Conservation (phyloP, 2,329 filamentous ascomycete species). For the Sordariomycetes sp. region DNA sequence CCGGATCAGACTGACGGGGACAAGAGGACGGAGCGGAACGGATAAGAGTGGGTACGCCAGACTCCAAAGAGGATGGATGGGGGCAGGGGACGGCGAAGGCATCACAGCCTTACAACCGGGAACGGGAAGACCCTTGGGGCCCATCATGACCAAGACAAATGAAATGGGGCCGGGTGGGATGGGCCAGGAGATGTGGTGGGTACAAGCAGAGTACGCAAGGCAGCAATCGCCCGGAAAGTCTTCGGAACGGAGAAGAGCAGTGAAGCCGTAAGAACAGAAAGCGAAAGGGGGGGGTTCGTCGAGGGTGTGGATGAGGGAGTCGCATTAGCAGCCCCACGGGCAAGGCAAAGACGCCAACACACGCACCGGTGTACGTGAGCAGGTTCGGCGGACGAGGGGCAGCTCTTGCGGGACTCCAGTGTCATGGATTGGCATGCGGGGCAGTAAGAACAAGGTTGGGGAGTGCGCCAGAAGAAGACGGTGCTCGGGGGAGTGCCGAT, state of each 20-base stretch:
- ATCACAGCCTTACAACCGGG: constrained; percentile 43
- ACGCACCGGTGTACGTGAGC: background rate
- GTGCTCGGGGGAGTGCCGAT: background rate
- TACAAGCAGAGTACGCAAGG: constrained; percentile 15
- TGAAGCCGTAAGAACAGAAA: background rate
- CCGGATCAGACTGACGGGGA: constrained; percentile 11
- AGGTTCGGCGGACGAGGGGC: background rate
- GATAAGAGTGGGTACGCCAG: constrained; percentile 7
- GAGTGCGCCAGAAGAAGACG: background rate
- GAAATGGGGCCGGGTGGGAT: background rate
- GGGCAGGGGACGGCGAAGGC: constrained; percentile 21
- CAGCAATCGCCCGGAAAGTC: constrained; percentile 10
- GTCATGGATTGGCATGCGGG: background rate
- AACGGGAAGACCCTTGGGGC: background rate
- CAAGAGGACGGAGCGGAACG: constrained; percentile 9
- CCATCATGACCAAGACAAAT: background rate
- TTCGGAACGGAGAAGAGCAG: background rate
- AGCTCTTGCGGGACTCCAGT: background rate
- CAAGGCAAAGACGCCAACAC: background rate
- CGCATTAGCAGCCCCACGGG: background rate
- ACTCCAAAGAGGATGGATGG: constrained; percentile 14
- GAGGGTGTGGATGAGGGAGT: background rate
- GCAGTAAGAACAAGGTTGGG: background rate
- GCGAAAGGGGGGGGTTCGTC: background rate
- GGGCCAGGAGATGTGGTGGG: constrained; percentile 1